phyloP scores from a whole-genome alignment of 2,329 filamentous ascomycete genomes.

The Xenoacremonium recifei region DNA sequence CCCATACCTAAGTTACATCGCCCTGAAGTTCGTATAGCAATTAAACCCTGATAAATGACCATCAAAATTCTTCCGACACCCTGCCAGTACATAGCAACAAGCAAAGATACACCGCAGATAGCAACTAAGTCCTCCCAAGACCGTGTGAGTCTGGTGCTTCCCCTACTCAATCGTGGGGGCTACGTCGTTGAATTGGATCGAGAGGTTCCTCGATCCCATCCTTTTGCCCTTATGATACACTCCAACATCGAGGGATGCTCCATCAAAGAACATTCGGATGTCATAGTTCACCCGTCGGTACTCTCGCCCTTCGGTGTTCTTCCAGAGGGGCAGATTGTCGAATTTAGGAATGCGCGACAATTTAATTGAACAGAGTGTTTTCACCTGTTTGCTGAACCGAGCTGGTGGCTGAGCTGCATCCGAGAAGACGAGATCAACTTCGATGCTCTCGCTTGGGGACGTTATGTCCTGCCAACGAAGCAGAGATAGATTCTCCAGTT shows the following conservation, averaged over 20 bases:
- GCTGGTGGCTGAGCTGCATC: constrained; percentile 8
- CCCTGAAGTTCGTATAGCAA: too few species aligned
- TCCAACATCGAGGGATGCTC: constrained; percentile 22
- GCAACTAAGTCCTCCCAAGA: too few species aligned
- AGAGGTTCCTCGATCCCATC: constrained; percentile 20
- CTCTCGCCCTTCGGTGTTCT: constrained; percentile 10
- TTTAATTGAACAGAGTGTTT: constrained; percentile 16
- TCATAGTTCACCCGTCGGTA: constrained; percentile 17
- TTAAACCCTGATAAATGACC: too few species aligned
- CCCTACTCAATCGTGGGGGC: too few species aligned
- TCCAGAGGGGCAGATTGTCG: constrained; percentile 10
- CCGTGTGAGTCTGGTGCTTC: too few species aligned
- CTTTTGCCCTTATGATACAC: constrained; percentile 16
- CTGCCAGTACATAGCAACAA: too few species aligned
- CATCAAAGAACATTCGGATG: constrained; percentile 23
- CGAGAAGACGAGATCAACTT: constrained; percentile 11
- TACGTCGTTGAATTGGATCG: constrained; percentile 16
- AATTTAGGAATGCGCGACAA: constrained; percentile 13
- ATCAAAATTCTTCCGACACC: too few species aligned
- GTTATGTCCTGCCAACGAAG: constrained; percentile 15
- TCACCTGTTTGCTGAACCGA: constrained; percentile 7
- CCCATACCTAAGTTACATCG: too few species aligned
- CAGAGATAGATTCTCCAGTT: too few species aligned
- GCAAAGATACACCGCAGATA: too few species aligned
- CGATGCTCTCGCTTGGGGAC: constrained; percentile 1